Base-by-base conservation (phyloP, 257 asterid species). In the Salvia rosmarinus region DNA sequence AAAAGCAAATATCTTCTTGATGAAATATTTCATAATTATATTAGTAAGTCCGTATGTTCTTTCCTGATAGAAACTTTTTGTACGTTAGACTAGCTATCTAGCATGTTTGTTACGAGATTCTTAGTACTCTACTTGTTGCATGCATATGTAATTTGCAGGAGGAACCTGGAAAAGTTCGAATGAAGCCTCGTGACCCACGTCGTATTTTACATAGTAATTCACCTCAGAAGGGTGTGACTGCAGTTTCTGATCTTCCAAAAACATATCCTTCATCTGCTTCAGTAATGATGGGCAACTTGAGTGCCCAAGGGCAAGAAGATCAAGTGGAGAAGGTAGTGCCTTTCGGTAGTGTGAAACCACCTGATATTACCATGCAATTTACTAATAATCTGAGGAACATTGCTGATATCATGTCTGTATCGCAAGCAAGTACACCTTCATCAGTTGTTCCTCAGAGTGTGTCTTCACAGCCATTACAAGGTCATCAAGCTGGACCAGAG, bases 101-200 rank as follows among this genome's bases (percentile, higher is more conserved):
- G 64, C 56, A 14, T 66, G 62, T 68, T 58, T 37, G 6, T 43
- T 35, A 17, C 6, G 20, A 30, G 62, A 67, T 64, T 30, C 54
- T 49, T 14, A 39, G 44, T 66, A 52, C 47, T 66, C 60, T 54
- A 35, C 52, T 67, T 71, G 57, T 42, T 71, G 70, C 6, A 16
- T 64, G 51, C 40, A 47, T 64, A 54, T 64, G 42, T 61, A 71
- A 78, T 68, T 56, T 78, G 75, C 94, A 95, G 99, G 99, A 85
- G 76, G 96, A 86, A 68, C 71, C 85, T 42, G 96, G 87, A 55
- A 86, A 79, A 74, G 81, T 85, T 65, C 91, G 96, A 42, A 91
- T 95, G 98, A 95, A 88, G 80, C 92, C 96, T 68, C 98, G 98
- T 28, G 98, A 95, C 74, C 99, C 99, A 51, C 98, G 99, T 6